Base-by-base conservation (phyloP, 163 green algal genomes). In the Dunaliella salina region DNA sequence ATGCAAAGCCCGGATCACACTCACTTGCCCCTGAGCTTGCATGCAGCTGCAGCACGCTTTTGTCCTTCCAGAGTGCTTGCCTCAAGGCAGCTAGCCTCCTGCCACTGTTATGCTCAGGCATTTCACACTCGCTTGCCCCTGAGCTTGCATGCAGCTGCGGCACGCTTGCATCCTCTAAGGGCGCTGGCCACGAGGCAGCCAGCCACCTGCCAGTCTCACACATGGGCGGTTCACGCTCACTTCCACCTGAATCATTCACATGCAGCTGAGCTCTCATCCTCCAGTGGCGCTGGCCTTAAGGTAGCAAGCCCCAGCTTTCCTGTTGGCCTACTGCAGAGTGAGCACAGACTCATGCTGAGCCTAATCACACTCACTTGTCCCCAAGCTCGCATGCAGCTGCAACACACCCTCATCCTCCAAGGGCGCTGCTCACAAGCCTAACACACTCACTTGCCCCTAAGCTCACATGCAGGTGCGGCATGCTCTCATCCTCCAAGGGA, bases 171-270 rank as follows among this genome's bases (percentile, higher is more conserved):
- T 82, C 79, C 33, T 82, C 79, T 4, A 82, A 45, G 33, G 79
- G 79, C 32, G 79, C 79, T 30, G 79, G 79, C 79, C 34, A 63
- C n/a, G 63, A 30, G 33, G 79, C 79, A 82, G 79, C 32, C 26
- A 57, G 35, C 30, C 79, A 5, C 20, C 22, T 8, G 40, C 8
- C 40, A 50, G 8, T 50, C 8, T 8, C 8, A 8, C 8, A 8
- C 8, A 50, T 50, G 8, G 40, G 40, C 8, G n/a, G n/a, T n/a
- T n/a, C n/a, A n/a, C n/a, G n/a, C n/a, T n/a, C n/a, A n/a, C n/a
- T n/a, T n/a, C n/a, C n/a, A n/a, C n/a, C n/a, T n/a, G n/a, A n/a
- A n/a, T n/a, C n/a, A n/a, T n/a, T n/a, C n/a, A n/a, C n/a, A n/a
- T n/a, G n/a, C n/a, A n/a, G n/a, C n/a, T n/a, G n/a, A n/a, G n/a